Base-by-base conservation (phyloP, 768 basidiomycete genomes). In the Xerocomus potaroensis region DNA sequence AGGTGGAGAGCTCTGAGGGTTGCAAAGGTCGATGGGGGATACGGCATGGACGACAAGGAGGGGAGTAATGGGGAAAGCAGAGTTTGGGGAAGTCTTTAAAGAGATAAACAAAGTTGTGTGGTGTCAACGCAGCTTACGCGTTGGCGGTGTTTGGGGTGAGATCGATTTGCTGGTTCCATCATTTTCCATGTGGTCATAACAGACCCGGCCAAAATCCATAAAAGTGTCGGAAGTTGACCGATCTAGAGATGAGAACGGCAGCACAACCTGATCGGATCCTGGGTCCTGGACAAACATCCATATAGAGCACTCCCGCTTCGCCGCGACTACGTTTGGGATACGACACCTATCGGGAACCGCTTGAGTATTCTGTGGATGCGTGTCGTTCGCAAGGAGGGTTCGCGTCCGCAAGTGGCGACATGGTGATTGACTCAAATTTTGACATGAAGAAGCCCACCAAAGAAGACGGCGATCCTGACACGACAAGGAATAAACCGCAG, bases 1-100 rank as follows among this genome's bases (percentile, higher is more conserved):
- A 74, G 65, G 51, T 85, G 79, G 34, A 87, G 76, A 27, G 79
- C 76, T 37, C 78, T 77, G 44, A 88, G 75, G 45, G 74, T 71
- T 24, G 80, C 72, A 54, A 88, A 80, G 43, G 85, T 82, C 79
- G 69, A 58, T 54, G 78, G 78, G 52, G 64, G 33, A 33, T 56
- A 48, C 8, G 61, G 42, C 61, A 63, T 63, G 50, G 21, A 12
- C 24, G 50, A 16, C 8, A 48, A 44, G 21, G 43, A 8, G 23
- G 14, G 43, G 29, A 7, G 51, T 37, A 47, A 58, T 26, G 35
- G 45, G 41, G 31, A 21, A 27, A 38, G 14, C 15, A n/a, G n/a
- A n/a, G n/a, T n/a, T n/a, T n/a, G n/a, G n/a, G 45, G 45, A 33
- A 41, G 47, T 18, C 51, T 59, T 59, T 53, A 59, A 56, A 53